Percentiles rank a stretch among this genome's conserved stretches.
Conservation (phyloP, 2,329 filamentous ascomycete genomes). For the Huntiella savannae region DNA sequence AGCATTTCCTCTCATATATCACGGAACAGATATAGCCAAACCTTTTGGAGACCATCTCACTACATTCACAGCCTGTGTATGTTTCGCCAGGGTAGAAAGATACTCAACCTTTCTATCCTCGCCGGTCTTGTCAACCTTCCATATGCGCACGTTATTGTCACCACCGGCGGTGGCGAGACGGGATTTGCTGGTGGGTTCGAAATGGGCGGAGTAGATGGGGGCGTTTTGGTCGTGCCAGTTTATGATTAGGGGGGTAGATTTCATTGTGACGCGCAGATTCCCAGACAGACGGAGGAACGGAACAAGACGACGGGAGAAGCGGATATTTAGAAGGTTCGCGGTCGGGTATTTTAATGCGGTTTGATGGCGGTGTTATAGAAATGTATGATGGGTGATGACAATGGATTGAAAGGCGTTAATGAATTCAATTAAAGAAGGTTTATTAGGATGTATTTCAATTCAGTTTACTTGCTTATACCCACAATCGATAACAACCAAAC, state of each 20-base stretch:
- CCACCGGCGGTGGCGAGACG: conserved; percentile 85
- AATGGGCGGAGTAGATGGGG: conserved; percentile 93
- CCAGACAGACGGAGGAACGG: neutral
- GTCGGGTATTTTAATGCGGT: too few species aligned
- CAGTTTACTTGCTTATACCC: too few species aligned
- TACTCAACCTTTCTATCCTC: conserved; percentile 83
- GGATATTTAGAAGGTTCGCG: neutral
- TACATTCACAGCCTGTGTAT: conserved; percentile 95
- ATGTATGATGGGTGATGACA: too few species aligned
- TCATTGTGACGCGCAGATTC: conserved; percentile 43
- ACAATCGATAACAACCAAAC: too few species aligned
- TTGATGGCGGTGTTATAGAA: too few species aligned
- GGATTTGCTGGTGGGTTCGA: conserved; percentile 80
- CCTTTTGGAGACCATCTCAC: conserved; percentile 90
- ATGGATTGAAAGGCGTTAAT: too few species aligned
- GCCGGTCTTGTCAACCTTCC: conserved; percentile 71
- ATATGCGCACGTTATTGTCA: conserved; percentile 90
- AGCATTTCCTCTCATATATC: conserved; percentile 10
- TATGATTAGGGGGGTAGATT: conserved; percentile 87
- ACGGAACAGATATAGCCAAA: neutral
- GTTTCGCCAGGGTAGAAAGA: conserved; percentile 75
- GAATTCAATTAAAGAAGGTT: too few species aligned
- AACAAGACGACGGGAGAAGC: neutral
- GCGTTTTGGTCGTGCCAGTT: conserved; percentile 97
- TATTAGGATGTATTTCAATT: too few species aligned